These are phyloP conservation scores for Aspergillus ostianus DNA, from an alignment of 495 filamentous ascomycete genomes.

Conservation along the genomic window DNA sequence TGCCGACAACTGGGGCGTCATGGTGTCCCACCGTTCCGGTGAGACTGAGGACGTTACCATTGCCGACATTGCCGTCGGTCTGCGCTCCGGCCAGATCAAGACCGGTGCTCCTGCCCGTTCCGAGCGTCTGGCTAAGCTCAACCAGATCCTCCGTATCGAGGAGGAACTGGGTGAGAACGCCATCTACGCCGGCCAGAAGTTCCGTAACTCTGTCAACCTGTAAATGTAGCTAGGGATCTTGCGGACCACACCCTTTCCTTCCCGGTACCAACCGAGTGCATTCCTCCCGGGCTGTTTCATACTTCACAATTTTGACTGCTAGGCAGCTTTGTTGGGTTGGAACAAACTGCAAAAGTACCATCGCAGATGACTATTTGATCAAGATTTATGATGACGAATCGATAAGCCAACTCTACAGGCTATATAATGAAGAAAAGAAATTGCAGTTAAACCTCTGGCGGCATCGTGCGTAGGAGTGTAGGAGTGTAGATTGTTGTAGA, in stretches of 20 bases:
- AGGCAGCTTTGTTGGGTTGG: constrained; percentile 8
- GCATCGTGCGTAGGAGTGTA: not conserved
- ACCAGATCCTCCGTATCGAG: constrained; percentile 99
- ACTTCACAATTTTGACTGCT: not conserved
- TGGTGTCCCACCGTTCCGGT: constrained; percentile 98
- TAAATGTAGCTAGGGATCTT: constrained; percentile 49
- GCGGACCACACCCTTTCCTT: constrained; percentile 1
- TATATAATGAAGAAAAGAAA: constrained; percentile 22
- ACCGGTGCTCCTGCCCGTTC: constrained; percentile 94
- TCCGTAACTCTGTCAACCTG: constrained; percentile 84
- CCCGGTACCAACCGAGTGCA: constrained; percentile 1
- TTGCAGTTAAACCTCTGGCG: constrained; percentile 5
- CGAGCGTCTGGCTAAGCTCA: constrained; percentile 98
- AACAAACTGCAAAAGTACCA: constrained; percentile 4
- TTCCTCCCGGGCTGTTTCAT: not conserved
- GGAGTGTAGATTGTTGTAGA: not conserved
- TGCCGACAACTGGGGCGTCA: constrained; percentile 95
- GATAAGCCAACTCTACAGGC: constrained; percentile 22
- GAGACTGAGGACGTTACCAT: constrained; percentile 99
- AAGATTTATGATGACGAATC: constrained; percentile 30
- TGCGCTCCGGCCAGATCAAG: constrained; percentile 98
- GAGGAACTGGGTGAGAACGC: constrained; percentile 94
- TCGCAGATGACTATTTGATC: constrained; percentile 4
- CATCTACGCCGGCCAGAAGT: constrained; percentile 85
- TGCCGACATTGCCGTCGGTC: constrained; percentile 93